Evolutionary conservation across 208 protist genomes (phyloP).

Genomic region (Leptomonas pyrrhocoris): DNA sequence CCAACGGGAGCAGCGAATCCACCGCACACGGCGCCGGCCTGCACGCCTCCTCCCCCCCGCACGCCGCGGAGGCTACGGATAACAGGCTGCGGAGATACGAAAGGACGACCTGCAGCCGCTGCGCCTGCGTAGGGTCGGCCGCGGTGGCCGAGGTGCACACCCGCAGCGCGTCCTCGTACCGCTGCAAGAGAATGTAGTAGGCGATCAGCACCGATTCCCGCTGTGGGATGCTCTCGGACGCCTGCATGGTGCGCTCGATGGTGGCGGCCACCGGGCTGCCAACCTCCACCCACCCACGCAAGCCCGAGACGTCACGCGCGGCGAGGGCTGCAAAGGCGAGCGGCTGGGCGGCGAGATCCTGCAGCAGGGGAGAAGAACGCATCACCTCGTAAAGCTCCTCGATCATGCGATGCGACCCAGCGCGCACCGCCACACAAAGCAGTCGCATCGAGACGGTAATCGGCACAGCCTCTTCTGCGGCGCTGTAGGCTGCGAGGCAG

Average conservation of each 20-base stretch:
- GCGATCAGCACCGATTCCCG: constrained; percentile 51
- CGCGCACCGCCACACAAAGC: constrained; percentile 61
- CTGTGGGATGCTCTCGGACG: constrained; percentile 21
- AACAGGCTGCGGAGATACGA: constrained; percentile 69
- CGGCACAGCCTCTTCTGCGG: constrained; percentile 31
- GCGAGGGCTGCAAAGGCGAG: constrained; percentile 55
- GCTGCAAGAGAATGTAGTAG: constrained; percentile 72
- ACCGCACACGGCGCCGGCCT: background rate
- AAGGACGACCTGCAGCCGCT: constrained; percentile 62
- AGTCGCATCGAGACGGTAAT: constrained; percentile 55
- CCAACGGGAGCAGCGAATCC: constrained; percentile 13
- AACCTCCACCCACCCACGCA: constrained; percentile 60
- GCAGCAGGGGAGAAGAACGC: constrained; percentile 24
- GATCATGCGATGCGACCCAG: constrained; percentile 41
- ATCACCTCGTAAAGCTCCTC: constrained; percentile 51
- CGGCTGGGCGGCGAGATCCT: constrained; percentile 48
- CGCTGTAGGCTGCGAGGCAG: constrained; percentile 38
- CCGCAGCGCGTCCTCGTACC: constrained; percentile 67
- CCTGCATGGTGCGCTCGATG: constrained; percentile 59
- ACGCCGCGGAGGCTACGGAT: constrained; percentile 22
- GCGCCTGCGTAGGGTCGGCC: constrained; percentile 43
- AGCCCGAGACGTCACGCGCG: constrained; percentile 36
- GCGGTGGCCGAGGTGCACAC: constrained; percentile 47
- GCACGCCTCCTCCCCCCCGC: constrained; percentile 1
- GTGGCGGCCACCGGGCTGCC: constrained; percentile 47